Conservation (phyloP, 306 rosid species). For the Geum urbanum region DNA sequence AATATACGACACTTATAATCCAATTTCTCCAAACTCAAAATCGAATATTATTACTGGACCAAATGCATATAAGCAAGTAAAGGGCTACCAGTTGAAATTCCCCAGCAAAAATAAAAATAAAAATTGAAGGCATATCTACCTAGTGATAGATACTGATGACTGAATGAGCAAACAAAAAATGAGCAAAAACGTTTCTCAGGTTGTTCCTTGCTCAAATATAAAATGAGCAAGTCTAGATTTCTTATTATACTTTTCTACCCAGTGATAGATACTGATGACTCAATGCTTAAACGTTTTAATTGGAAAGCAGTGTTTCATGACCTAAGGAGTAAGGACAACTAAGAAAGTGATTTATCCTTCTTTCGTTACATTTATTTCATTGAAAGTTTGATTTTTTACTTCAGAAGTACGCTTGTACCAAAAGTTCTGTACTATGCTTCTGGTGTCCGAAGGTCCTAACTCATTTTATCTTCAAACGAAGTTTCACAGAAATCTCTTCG, state of each 20-base stretch:
- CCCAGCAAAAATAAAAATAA: too few species aligned
- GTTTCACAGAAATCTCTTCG: background rate
- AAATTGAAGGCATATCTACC: too few species aligned
- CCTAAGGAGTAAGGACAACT: background rate
- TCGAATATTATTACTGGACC: too few species aligned
- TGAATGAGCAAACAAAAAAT: background rate
- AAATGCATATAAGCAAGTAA: too few species aligned
- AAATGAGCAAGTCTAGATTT: background rate
- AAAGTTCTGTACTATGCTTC: background rate
- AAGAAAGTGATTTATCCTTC: background rate
- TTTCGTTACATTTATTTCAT: background rate
- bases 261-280: background rate
- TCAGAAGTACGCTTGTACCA: background rate
- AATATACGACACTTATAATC: too few species aligned
- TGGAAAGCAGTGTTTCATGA: background rate
- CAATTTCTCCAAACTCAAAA: too few species aligned
- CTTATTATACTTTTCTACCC: background rate
- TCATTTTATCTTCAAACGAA: background rate
- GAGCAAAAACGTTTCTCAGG: background rate
- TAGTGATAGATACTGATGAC: background rate
- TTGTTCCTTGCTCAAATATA: background rate
- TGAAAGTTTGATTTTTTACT: background rate
- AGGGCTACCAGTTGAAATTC: too few species aligned
- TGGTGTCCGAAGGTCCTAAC: background rate
- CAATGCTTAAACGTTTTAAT: background rate